Conservation (phyloP, 176 grass and related monocot genomes). For the Ensete ventricosum region DNA sequence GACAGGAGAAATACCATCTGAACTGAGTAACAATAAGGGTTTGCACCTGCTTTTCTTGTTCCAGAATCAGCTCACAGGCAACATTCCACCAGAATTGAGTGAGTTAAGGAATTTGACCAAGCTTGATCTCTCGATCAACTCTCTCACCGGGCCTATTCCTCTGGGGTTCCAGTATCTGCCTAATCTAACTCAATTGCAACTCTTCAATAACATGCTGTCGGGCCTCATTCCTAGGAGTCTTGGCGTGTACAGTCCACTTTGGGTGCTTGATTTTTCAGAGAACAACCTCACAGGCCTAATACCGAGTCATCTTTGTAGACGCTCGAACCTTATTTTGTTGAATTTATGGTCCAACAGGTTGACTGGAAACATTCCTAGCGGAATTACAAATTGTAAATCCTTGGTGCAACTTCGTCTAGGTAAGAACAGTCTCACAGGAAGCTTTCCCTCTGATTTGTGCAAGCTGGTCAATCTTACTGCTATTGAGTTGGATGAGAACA, state of each 20-base stretch:
- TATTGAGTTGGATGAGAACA: constrained; percentile 72
- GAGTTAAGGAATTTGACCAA: constrained; percentile 73
- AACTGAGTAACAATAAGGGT: constrained; percentile 59
- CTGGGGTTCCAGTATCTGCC: constrained; percentile 65
- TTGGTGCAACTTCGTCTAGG: constrained; percentile 80
- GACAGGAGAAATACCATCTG: constrained; percentile 61
- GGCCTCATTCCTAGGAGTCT: constrained; percentile 71
- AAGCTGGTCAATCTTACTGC: constrained; percentile 87
- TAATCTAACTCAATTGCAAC: constrained; percentile 61
- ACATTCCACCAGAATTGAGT: constrained; percentile 62
- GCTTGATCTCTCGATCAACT: constrained; percentile 94
- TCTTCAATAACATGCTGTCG: constrained; percentile 71
- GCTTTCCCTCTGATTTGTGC: constrained; percentile 82
- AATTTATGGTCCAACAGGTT: constrained; percentile 75
- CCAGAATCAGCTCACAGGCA: constrained; percentile 76
- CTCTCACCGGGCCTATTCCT: constrained; percentile 68
- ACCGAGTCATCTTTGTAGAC: constrained; percentile 69
- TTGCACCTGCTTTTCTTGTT: constrained; percentile 73
- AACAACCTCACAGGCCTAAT: constrained; percentile 82
- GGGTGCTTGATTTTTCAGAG: constrained; percentile 94
- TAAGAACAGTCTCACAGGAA: constrained; percentile 79
- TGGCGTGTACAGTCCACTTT: constrained; percentile 72
- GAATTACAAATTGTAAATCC: constrained; percentile 68
- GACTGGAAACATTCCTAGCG: constrained; percentile 71
- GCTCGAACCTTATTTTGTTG: constrained; percentile 81